Base-by-base conservation (phyloP, 2,329 filamentous ascomycete genomes). In the Trichoderma brevicompactum region DNA sequence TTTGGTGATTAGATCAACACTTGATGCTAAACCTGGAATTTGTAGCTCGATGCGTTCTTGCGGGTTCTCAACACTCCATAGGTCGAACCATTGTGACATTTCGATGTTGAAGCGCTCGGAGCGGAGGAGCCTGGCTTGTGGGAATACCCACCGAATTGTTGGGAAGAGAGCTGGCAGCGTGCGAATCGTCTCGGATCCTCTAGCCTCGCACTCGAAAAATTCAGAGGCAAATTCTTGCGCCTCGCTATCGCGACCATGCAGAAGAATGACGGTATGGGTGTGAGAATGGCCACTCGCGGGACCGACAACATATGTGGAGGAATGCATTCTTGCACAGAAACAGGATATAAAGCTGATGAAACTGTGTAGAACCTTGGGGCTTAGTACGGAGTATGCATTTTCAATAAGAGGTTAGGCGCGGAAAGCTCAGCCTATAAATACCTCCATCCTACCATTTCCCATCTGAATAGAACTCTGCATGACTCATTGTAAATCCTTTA, bases 51-150 rank as follows among this genome's bases (percentile, higher is more conserved):
- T 0, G 12, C 46, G 46, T 10, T 44, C 58, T 12, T 61, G 15
- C 5, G 28, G 46, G 12, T 61, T 28, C 7, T 61, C 58, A 5
- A 44, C 48, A 10, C 58, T 61, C 58, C 58, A 61, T 46, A 61
- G 52, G 3, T 61, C 58, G 38, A 61, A 61, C 58, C 58, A 61
- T 34, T 61, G 58, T 8, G 58, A 61, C 38, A 61, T 61, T 19
- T 61, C 48, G 15, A 61, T 7, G 2, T 34, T 0, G 23, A 61
- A 61, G 58, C 58, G 58, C 38, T 61, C 38, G 28, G 58, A 52
- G n/a, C 2, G 38, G 2, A 61, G 48, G 4, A 4, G 1, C 1
- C 15, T 52, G 10, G 58, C 58, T n/a, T 44, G 38, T n/a, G 58
- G 58, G n/a, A 61, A 61, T 10, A 43, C 48, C 58, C 58, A 61